Evolutionary conservation across 2,329 filamentous ascomycete genomes (phyloP), one percentile per base, ranked within the genome.

Genomic region (Triangularia setosa): DNA sequence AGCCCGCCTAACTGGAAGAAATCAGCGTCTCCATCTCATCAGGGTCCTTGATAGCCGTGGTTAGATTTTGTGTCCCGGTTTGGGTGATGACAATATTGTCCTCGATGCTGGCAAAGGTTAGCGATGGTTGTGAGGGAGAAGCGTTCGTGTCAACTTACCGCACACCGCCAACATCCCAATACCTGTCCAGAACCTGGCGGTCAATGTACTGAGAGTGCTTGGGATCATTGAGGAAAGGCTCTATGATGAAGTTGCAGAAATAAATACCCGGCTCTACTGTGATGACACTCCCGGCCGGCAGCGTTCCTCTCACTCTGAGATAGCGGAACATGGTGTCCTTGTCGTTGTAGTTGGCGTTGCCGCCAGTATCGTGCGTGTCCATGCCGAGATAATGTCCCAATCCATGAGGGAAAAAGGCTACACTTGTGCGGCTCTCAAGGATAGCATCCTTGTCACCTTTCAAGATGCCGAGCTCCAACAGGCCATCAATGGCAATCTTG

Each of bases 261-360:
- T 97, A 97, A 67, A 94, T 88, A 57, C 95, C 95, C 12, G 95
- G 95, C 80, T 99, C 95, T 44, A 98, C 94, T 0, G 95, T 99
- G 61, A 99, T 88, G 24, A 99, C 92, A 58, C 89, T 89, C 7
- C 90, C 90, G 0, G 87, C 89, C 0, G 92, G 92, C 57, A 97
- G 76, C 23, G 79, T 83, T 12, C 91, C 89, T 61, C 95, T 82
- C 44, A 96, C 88, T 54, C 95, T 84, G 65, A 99, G 80, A 74
- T 97, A 98, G 61, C 87, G 84, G 79, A 97, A 98, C 83, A 97
- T 87, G 35, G 85, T 81, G 75, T 99, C 93, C 65, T 84, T 80
- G 74, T 99, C 95, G 8, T 81, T 81, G 71, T 91, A 92, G 76
- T 93, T 90, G 35, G 90, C 82, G 74, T 92, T 88, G 23, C 91